Base-by-base conservation (phyloP, 192 early-diverging fungal genomes). In the Backusella westeae region DNA sequence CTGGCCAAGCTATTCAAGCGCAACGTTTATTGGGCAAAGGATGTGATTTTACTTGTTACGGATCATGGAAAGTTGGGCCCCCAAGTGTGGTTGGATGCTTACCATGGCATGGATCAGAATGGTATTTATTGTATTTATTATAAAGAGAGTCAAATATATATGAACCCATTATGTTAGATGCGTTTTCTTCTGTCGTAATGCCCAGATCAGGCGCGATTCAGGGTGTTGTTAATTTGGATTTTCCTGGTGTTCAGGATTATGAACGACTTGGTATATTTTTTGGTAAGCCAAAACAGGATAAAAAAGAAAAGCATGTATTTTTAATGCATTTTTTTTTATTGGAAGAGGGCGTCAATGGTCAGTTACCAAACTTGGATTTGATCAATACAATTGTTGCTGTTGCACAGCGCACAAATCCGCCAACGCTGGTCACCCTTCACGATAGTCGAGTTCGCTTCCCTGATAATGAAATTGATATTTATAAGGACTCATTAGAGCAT, bases 291-390 rank as follows among this genome's bases (percentile, higher is more conserved):
- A 67, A 39, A 10, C 8, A 63, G 56, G 23, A 59, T 9, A 59
- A 8, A 59, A 59, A 53, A n/a, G 32, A 3, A 7, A 19, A 6
- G 12, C 15, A 44, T 56, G 53, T 26, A 15, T 34, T 32, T 59
- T 17, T 38, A 35, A 63, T 49, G 23, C 67, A 19, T 49, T 73
- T 71, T 6, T 38, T 49, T 49, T 7, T 17, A 49, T 7, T 29
- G 15, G 21, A 42, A 90, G 91, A 90, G 87, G 96, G 97, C 6
- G 88, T 96, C 19, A 95, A 94, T 80, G 97, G 97, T 4, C 94
- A 96, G 80, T 87, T 96, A 49, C 91, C 95, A 17, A 99, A 99
- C 80, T 88, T 96, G 36, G 97, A 99, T 81, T 85, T 96, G 71
- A 87, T 97, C 73, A 95, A 94, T 44, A 93, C 92, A 1, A 85